Conservation (phyloP, 352 stramenopile species). For the Phytophthora idaei region DNA sequence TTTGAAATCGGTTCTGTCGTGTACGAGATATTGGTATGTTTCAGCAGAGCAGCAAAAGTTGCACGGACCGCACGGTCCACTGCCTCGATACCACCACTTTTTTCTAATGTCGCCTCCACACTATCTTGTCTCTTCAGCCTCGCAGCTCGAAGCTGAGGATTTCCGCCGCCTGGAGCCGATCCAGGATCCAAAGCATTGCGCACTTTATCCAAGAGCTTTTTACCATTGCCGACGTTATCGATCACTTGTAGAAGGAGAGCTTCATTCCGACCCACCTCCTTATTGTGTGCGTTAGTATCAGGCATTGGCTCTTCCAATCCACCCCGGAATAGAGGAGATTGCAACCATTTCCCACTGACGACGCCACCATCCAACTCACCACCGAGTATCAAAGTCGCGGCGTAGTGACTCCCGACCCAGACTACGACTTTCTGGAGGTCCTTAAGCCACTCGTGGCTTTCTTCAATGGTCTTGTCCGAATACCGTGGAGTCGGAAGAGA, state of each 20-base stretch:
- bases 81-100: constrained; percentile 81
- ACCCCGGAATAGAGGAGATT: constrained; percentile 62
- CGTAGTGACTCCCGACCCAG: constrained; percentile 71
- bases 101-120: constrained; percentile 82
- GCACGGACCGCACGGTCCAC: constrained; percentile 83
- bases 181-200: constrained; percentile 69
- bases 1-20: constrained; percentile 65
- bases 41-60: constrained; percentile 81
- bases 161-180: constrained; percentile 38
- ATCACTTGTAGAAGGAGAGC: constrained; percentile 75
- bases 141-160: constrained; percentile 67
- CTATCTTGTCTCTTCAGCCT: constrained; percentile 84
- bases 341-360: constrained; percentile 53
- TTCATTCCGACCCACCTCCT: constrained; percentile 47
- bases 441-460: constrained; percentile 53
- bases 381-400: constrained; percentile 57
- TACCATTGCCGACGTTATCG: constrained; percentile 69
- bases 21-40: constrained; percentile 83
- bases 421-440: constrained; percentile 71
- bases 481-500: not conserved
- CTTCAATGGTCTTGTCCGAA: constrained; percentile 29
- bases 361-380: constrained; percentile 19
- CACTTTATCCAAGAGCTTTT: constrained; percentile 85
- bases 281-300: constrained; percentile 3
- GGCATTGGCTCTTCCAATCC: constrained; percentile 44